Percentiles rank a stretch among this genome's conserved stretches.
phyloP scores from a whole-genome alignment of 805 yeast genomes.

The Spathaspora sp. region DNA sequence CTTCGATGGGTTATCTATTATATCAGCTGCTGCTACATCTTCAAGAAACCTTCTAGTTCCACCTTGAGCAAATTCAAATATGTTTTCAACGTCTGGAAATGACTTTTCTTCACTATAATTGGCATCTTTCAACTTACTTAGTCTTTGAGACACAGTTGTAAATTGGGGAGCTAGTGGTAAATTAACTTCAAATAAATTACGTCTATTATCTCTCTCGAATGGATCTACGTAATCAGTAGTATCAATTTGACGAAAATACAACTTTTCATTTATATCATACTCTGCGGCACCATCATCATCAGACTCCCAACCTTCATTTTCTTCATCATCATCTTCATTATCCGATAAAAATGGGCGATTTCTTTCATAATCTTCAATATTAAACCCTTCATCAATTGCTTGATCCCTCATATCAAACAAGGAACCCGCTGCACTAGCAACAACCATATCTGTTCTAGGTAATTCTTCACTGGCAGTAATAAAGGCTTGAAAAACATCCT shows the following conservation, averaged over 20 bases:
- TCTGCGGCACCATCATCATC: slow-evolving; percentile 8
- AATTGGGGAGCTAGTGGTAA: not conserved
- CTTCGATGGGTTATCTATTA: slow-evolving; percentile 5
- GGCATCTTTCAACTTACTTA: slow-evolving; percentile 9
- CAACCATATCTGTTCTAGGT: slow-evolving; percentile 42
- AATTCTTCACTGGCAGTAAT: slow-evolving; percentile 32
- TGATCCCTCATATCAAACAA: slow-evolving; percentile 32
- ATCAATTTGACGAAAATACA: slow-evolving; percentile 22
- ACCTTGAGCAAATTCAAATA: not conserved
- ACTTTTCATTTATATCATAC: not conserved
- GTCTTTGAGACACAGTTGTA: slow-evolving; percentile 5
- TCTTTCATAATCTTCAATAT: slow-evolving; percentile 14
- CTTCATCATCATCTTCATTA: slow-evolving; percentile 8
- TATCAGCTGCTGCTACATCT: not conserved
- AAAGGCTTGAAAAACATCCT: slow-evolving; percentile 32
- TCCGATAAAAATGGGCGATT: not conserved
- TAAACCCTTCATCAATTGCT: slow-evolving; percentile 31
- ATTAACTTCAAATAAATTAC: slow-evolving; percentile 6
- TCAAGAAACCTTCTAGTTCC: not conserved
- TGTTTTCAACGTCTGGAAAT: not conserved
- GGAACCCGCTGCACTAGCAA: slow-evolving; percentile 46
- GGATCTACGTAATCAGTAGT: slow-evolving; percentile 16
- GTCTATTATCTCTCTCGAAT: slow-evolving; percentile 4
- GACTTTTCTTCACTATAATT: not conserved
- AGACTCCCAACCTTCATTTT: slow-evolving; percentile 2